A percentile compares a stretch with the other conserved stretches of the same genome.
Evolutionary conservation across 176 grass and related monocot genomes (phyloP).

Genomic region (Hsuehochloa calcarea): DNA sequence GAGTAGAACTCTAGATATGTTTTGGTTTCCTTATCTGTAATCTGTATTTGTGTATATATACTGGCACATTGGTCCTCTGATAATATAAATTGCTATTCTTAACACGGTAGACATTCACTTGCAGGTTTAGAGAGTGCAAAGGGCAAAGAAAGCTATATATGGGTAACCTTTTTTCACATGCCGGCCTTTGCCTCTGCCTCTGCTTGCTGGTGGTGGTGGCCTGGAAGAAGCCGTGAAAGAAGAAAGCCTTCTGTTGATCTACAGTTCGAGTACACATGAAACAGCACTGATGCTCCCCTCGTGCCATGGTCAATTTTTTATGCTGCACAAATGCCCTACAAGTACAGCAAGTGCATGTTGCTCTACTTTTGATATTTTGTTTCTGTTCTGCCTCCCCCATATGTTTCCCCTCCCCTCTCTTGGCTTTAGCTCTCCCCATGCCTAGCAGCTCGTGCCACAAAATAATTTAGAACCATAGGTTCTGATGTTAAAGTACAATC

Average conservation of each 20-base stretch:
- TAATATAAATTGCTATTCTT: too few relatives aligned
- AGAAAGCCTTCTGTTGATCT: conserved; percentile 8
- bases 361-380: conserved; percentile 24
- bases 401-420: not conserved
- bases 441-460: not conserved
- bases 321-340: not conserved
- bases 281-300: conserved; percentile 13
- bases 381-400: not conserved
- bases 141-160: not conserved
- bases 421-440: not conserved
- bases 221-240: conserved; percentile 15
- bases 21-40: too few relatives aligned
- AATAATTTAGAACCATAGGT: not conserved
- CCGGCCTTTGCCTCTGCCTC: not conserved
- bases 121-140: not conserved
- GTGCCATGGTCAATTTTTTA: not conserved
- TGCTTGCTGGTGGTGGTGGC: not conserved
- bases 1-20: too few relatives aligned
- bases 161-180: not conserved
- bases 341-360: conserved; percentile 21
- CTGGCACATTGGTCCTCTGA: too few relatives aligned
- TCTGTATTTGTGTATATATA: too few relatives aligned
- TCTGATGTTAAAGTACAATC: conserved; percentile 7
- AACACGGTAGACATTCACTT: not conserved
- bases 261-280: not conserved